These are phyloP conservation scores for Aureobasidium mangrovei DNA, from an alignment of 2,329 filamentous ascomycete genomes.

Conservation along the genomic window DNA sequence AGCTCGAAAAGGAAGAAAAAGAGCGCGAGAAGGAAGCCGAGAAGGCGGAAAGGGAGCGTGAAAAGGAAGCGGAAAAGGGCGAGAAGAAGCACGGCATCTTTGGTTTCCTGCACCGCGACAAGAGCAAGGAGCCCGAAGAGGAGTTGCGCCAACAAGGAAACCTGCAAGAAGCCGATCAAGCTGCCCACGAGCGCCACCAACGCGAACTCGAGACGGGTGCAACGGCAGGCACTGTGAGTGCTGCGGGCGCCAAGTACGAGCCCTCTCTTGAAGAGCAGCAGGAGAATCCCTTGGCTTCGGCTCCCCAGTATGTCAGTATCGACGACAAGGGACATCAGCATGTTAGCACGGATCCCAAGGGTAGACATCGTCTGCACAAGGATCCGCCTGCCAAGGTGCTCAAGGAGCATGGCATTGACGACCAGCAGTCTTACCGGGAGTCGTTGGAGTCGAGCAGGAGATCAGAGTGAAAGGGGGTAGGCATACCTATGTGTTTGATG, in stretches of 20 bases:
- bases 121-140: conserved; percentile 23
- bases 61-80: conserved; percentile 11
- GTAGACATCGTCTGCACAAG: conserved; percentile 33
- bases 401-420: conserved; percentile 17
- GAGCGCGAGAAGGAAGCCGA: conserved; percentile 21
- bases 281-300: conserved; percentile 3
- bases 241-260: conserved; percentile 18
- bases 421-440: no score
- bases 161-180: conserved; percentile 4
- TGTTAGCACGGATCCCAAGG: conserved; percentile 20
- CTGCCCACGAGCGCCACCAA: conserved; percentile 14
- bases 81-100: conserved; percentile 23
- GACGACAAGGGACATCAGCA: conserved; percentile 25
- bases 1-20: conserved; percentile 18
- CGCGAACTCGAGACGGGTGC: conserved; percentile 14
- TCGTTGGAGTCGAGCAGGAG: no score
- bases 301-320: not conserved
- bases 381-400: conserved; percentile 32
- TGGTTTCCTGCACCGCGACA: conserved; percentile 35
- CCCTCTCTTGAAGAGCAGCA: conserved; percentile 16
- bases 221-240: conserved; percentile 13
- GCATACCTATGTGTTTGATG: no score
- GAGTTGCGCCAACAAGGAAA: not conserved
- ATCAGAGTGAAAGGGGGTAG: no score
- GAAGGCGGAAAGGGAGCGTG: conserved; percentile 24